phyloP scores from a whole-genome alignment of 78 protist genomes.

The Dictyostelium citrinum region DNA sequence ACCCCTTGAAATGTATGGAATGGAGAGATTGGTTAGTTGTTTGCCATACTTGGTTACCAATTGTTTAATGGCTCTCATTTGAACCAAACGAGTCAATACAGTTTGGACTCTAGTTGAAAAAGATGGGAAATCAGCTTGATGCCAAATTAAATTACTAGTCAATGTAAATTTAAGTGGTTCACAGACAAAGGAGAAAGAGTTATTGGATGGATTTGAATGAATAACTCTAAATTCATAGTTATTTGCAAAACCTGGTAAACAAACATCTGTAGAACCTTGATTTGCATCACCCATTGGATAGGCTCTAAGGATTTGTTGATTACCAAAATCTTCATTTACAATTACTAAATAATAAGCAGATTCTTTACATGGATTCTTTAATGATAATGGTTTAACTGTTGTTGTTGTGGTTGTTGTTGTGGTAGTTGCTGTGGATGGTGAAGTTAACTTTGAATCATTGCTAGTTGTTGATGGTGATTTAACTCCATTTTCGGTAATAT shows the following conservation, averaged over 20 bases:
- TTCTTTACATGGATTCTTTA: constrained; percentile 3
- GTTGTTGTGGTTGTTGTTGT: not conserved
- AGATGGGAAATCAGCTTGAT: constrained; percentile 49
- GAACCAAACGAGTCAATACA: constrained; percentile 13
- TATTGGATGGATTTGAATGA: constrained; percentile 3
- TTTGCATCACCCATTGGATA: constrained; percentile 6
- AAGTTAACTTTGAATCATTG: not conserved
- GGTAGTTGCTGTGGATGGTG: not conserved
- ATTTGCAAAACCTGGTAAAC: constrained; percentile 44
- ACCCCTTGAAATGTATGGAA: constrained; percentile 30
- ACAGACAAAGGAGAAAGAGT: constrained; percentile 13
- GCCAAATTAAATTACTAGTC: constrained; percentile 37
- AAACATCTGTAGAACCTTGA: not conserved
- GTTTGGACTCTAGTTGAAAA: constrained; percentile 54
- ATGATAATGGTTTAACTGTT: not conserved
- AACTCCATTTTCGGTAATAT: not conserved
- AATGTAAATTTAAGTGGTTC: not conserved
- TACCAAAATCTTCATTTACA: not conserved
- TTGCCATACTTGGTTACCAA: constrained; percentile 35
- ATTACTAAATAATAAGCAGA: constrained; percentile 34
- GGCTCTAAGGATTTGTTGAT: not conserved
- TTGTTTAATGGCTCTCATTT: constrained; percentile 30
- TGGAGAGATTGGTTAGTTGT: not conserved
- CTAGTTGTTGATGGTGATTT: not conserved
- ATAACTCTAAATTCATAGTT: constrained; percentile 19